A percentile compares a stretch with the other conserved stretches of the same genome.
These are phyloP conservation scores for Huntiella bhutanensis DNA, from an alignment of 2,329 filamentous ascomycete species.

Conservation along the genomic window DNA sequence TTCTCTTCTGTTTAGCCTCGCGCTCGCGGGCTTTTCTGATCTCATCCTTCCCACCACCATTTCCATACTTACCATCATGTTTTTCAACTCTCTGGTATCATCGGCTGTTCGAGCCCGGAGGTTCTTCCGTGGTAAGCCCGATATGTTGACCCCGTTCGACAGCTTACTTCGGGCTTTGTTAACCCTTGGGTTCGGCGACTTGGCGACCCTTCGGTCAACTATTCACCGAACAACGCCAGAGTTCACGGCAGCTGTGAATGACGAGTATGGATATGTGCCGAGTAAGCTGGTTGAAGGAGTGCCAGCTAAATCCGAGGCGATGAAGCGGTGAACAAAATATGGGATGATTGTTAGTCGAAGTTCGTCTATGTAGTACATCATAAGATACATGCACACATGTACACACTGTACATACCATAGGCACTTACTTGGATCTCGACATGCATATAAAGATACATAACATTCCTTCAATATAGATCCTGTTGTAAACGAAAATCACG, in stretches of 20 bases:
- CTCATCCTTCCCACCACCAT: neutral
- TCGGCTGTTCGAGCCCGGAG: neutral
- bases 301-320: too few relatives aligned
- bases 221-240: neutral
- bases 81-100: conserved; percentile 1
- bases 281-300: neutral
- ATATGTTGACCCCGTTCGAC: neutral
- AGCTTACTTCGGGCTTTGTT: neutral
- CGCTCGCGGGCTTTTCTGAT: neutral
- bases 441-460: too few relatives aligned
- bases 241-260: conserved; percentile 1
- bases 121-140: neutral
- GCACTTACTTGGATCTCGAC: too few relatives aligned
- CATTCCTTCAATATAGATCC: too few relatives aligned
- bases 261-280: conserved; percentile 8
- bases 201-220: conserved; percentile 4
- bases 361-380: too few relatives aligned
- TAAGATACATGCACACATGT: too few relatives aligned
- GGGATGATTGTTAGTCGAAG: too few relatives aligned
- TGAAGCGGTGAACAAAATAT: too few relatives aligned
- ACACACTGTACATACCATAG: too few relatives aligned
- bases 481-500: too few relatives aligned
- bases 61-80: neutral
- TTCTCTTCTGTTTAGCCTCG: neutral
- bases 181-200: conserved; percentile 3